A percentile compares a stretch with the other conserved stretches of the same genome.
These are phyloP conservation scores for Aspergillus nomiae DNA, from an alignment of 2,329 filamentous ascomycete genomes.

Conservation along the genomic window DNA sequence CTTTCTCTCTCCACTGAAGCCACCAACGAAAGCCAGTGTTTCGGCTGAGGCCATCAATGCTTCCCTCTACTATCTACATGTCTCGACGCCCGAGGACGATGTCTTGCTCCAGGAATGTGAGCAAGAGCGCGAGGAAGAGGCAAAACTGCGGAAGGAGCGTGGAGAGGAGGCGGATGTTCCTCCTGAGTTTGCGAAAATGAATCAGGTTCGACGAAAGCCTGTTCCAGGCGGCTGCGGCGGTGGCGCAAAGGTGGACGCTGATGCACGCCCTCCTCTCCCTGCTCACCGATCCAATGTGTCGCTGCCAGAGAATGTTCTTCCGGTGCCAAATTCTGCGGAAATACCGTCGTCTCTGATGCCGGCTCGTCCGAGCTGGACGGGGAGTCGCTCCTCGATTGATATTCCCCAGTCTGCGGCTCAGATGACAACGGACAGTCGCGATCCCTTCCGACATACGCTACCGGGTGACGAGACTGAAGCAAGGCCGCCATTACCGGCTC, in stretches of 20 bases:
- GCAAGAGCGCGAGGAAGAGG: slow-evolving; percentile 35
- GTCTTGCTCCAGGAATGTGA: slow-evolving; percentile 42
- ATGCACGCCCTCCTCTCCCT: slow-evolving; percentile 19
- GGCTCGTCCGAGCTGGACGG: slow-evolving; percentile 14
- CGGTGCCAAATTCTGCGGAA: neutral
- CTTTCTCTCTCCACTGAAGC: slow-evolving; percentile 88
- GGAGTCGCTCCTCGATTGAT: neutral
- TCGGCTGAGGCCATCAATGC: slow-evolving; percentile 83
- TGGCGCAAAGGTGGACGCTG: slow-evolving; percentile 14
- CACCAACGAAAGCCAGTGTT: slow-evolving; percentile 77
- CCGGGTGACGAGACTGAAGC: neutral
- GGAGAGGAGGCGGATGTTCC: slow-evolving; percentile 24
- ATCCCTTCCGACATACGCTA: slow-evolving; percentile 4
- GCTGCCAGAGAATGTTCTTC: slow-evolving; percentile 16
- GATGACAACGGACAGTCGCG: slow-evolving; percentile 2
- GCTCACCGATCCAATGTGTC: slow-evolving; percentile 21
- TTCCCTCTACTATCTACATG: slow-evolving; percentile 89
- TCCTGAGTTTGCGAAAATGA: slow-evolving; percentile 36
- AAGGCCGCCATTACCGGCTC: slow-evolving; percentile 14
- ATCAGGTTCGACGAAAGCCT: slow-evolving; percentile 43
- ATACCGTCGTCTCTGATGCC: slow-evolving; percentile 19
- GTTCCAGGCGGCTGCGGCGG: slow-evolving; percentile 26
- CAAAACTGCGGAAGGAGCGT: slow-evolving; percentile 27
- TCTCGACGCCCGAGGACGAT: slow-evolving; percentile 65
- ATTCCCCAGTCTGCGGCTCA: slow-evolving; percentile 2